These are phyloP conservation scores for Vitis hybrid DNA, from an alignment of 177 flowering plant species.

Conservation along the genomic window DNA sequence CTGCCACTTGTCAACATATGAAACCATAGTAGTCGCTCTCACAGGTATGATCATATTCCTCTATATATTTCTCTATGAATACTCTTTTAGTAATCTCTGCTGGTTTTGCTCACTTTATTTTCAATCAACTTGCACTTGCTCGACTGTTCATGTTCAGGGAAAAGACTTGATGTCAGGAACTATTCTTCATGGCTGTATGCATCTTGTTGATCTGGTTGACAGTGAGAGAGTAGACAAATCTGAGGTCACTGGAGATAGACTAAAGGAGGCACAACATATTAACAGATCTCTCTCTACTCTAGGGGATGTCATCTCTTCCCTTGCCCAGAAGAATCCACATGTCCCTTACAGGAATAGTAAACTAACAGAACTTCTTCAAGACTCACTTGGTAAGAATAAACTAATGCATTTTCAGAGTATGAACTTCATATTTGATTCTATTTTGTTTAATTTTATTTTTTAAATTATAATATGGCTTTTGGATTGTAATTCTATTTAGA, in stretches of 20 bases:
- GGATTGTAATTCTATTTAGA: conserved; percentile 47
- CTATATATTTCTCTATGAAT: not conserved
- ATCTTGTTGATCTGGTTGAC: conserved; percentile 94
- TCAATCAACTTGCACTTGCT: conserved; percentile 57
- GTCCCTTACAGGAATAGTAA: no score
- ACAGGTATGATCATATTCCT: conserved; percentile 50
- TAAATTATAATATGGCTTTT: no score
- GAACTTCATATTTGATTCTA: no score
- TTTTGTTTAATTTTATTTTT: no score
- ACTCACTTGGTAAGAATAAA: no score
- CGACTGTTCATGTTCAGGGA: no score
- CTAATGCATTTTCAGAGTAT: no score
- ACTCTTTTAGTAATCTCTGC: not conserved
- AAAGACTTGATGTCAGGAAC: conserved; percentile 67
- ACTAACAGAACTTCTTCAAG: no score
- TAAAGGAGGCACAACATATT: conserved; percentile 95
- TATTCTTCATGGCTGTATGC: conserved; percentile 85
- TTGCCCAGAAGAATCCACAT: no score
- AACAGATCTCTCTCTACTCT: conserved; percentile 94
- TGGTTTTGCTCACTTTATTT: conserved; percentile 8
- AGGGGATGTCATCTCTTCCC: no score
- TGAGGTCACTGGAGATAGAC: conserved; percentile 88
- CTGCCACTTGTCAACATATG: not conserved
- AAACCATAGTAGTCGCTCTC: conserved; percentile 93
- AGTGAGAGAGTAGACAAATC: conserved; percentile 97